Evolutionary conservation across 2,329 filamentous ascomycete species (phyloP), one percentile per base, ranked within the genome.

Genomic region (Graphilbum sp.): DNA sequence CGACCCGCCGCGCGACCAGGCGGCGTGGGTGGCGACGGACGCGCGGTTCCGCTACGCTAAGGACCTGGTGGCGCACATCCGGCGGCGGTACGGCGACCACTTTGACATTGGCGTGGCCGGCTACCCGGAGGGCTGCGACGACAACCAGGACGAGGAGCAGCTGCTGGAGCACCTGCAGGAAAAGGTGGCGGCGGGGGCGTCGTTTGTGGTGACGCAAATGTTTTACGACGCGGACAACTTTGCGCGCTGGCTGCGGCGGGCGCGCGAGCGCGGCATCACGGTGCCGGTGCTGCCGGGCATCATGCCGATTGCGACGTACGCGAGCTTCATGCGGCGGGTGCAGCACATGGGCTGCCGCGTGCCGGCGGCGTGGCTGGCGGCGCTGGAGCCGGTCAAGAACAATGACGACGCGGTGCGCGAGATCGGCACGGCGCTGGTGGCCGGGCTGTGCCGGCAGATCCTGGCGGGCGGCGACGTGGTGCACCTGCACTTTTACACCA

Each of bases 161-260:
- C 69, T 98, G 51, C 74, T 98, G 45, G 79, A 90, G 46, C 90
- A 96, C 56, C 62, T 98, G 52, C 96, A 96, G 63, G 82, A 96
- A 58, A 98, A 98, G 64, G 79, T 96, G 25, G 90, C 98, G 54
- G 83, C 84, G 42, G 90, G 90, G 37, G 87, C 80, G 44, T 79
- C 81, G 7, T 98, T 96, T 55, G 82, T 98, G 46, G 83, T 98
- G 38, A 96, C 90, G 0, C 90, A 98, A 62, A 98, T 98, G 90
- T 96, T 96, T 62, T 98, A 98, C 64, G 88, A 98, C 52, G 87
- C 75, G 36, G 88, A 98, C 52, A 88, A 90, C 54, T 98, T 98
- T 60, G 61, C 96, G 38, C 72, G 77, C 38, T 98, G 90, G 90
- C 81, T 92, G 29, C 66, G 72, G 48, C 90, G 83, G 55, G 86